Evolutionary conservation across 1,139 yeast genomes (phyloP).

Genomic region (Debaryomyces nepalensis): DNA sequence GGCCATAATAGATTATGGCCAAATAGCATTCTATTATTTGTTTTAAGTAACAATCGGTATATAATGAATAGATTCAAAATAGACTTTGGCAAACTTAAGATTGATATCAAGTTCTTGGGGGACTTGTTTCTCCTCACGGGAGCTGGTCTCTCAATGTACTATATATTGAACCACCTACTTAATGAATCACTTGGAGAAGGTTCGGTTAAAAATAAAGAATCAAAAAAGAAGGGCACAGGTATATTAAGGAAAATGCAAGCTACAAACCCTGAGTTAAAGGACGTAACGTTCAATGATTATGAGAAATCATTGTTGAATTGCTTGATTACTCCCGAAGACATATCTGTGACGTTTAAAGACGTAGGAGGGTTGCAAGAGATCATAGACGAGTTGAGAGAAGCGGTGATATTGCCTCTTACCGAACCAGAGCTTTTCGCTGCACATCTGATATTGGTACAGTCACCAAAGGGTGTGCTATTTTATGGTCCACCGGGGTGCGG

Average conservation of each 20-base stretch:
- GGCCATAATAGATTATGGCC: not conserved
- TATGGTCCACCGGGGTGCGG: conserved; percentile 99
- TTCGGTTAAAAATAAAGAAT: conserved; percentile 62
- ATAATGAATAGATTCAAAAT: conserved; percentile 40
- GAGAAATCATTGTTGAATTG: conserved; percentile 76
- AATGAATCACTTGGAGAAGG: conserved; percentile 57
- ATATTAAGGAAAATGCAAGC: conserved; percentile 63
- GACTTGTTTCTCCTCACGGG: conserved; percentile 79
- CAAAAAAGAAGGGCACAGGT: conserved; percentile 66
- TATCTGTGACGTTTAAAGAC: conserved; percentile 72
- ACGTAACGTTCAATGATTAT: conserved; percentile 67
- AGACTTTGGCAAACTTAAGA: conserved; percentile 46
- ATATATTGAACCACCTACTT: conserved; percentile 62
- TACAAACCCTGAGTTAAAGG: conserved; percentile 61
- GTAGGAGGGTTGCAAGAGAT: conserved; percentile 87
- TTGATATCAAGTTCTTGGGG: conserved; percentile 60
- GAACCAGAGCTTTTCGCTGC: conserved; percentile 66
- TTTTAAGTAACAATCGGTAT: not conserved
- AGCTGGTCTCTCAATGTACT: conserved; percentile 81
- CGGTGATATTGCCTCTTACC: conserved; percentile 87
- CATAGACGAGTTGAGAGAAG: conserved; percentile 82
- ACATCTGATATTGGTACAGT: conserved; percentile 70
- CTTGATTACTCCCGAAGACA: conserved; percentile 86
- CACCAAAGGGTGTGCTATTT: conserved; percentile 92
- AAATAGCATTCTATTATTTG: not conserved